Evolutionary conservation across 2,329 filamentous ascomycete genomes (phyloP), one percentile per base, ranked within the genome.

Genomic region (Ophiostoma novo-ulmi): DNA sequence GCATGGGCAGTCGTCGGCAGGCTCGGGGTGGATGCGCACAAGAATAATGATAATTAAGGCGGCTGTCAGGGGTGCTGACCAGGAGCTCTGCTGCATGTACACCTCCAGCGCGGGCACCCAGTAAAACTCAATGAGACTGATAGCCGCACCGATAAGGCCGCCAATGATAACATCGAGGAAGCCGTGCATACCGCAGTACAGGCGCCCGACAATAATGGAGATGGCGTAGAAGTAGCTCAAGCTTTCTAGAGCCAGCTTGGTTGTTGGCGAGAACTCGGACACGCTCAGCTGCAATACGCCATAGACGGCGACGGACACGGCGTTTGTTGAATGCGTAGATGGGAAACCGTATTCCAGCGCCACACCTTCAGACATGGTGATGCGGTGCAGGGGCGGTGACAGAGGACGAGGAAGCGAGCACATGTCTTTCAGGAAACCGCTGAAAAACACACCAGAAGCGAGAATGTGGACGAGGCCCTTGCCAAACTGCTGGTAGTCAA

Each of bases 131-230:
- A 87, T 74, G 38, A 85, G 78, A 35, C 85, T 85, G 73, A 90
- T 86, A 69, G 85, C 80, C 13, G 89, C 90, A 41, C 95, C 95
- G 70, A 97, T 84, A 17, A 88, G 76, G 70, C 90, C 92, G 7
- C 95, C 95, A 71, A 95, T 80, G 17, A 95, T 81, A 35, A 98
- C 93, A 79, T 99, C 95, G 63, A 95, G 84, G 80, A 98, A 97
- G 13, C 95, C 95, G 80, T 99, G 95, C 95, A 99, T 99, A 73
- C 95, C 95, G 78, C 95, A 99, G 82, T 99, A 98, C 48, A 99
- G 83, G 26, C 95, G 89, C 6, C 95, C 95, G 73, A 98, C 82
- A 58, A 97, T 87, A 77, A 99, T 98, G 36, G 94, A 97, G 14
- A 88, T 81, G 44, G 92, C 92, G 78, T 98, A 99, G 75, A 92